These are phyloP conservation scores for Austroboletus festivus DNA, from an alignment of 768 basidiomycete species.

Conservation along the genomic window DNA sequence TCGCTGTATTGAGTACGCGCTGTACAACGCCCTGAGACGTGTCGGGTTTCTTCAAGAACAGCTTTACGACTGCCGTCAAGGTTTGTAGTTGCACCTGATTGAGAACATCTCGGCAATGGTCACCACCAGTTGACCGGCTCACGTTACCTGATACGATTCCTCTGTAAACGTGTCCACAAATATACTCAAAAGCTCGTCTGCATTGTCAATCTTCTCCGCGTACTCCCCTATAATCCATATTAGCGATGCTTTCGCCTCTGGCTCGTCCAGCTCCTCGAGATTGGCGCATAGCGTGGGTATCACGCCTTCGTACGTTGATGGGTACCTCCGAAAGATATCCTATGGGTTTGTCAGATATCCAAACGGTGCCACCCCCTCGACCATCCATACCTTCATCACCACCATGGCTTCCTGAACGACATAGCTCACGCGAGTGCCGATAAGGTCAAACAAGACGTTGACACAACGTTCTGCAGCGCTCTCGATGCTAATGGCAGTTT, in stretches of 20 bases:
- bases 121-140: background rate
- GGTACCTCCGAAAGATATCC: constrained; percentile 99
- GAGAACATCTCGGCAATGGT: background rate
- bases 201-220: constrained; percentile 95
- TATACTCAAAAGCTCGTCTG: constrained; percentile 83
- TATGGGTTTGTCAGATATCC: constrained; percentile 27
- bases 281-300: constrained; percentile 94
- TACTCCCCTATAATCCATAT: constrained; percentile 99
- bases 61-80: constrained; percentile 93
- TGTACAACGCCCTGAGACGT: constrained; percentile 90
- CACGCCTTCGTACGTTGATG: constrained; percentile 92
- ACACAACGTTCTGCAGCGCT: constrained; percentile 91
- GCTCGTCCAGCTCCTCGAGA: constrained; percentile 95
- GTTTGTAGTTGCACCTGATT: constrained; percentile 70
- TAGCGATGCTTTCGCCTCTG: constrained; percentile 94
- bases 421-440: constrained; percentile 90
- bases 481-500: constrained; percentile 94
- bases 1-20: constrained; percentile 87
- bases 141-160: constrained; percentile 86
- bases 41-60: constrained; percentile 94
- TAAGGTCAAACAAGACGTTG: constrained; percentile 88
- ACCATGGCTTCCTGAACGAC: constrained; percentile 98
- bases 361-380: background rate
- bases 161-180: constrained; percentile 94
- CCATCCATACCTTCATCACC: constrained; percentile 83